Percentiles rank a stretch among this genome's conserved stretches.
Evolutionary conservation across 768 basidiomycete species (phyloP).

Genomic region (Glaciozyma antarctica): DNA sequence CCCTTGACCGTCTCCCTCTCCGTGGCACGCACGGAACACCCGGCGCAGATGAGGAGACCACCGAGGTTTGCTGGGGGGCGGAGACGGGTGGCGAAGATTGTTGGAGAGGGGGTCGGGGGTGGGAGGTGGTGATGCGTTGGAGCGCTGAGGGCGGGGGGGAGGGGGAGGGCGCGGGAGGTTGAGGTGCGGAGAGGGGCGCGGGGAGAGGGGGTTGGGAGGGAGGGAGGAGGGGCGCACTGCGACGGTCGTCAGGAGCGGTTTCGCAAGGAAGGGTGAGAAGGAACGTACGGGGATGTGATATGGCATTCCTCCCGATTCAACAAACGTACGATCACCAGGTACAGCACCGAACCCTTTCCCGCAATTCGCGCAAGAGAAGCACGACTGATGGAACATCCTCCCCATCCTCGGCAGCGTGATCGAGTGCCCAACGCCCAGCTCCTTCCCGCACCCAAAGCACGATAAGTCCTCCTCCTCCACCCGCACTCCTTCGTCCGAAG

Average conservation of each 20-base stretch:
- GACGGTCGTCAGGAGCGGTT: too few species aligned
- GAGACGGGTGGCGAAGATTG: constrained; percentile 15
- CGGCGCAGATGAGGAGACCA: constrained; percentile 22
- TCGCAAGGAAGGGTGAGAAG: background rate
- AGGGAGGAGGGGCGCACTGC: constrained; percentile 8
- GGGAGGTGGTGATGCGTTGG: background rate
- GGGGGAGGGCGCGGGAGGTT: background rate
- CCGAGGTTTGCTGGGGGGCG: constrained; percentile 17
- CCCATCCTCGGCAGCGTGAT: constrained; percentile 19
- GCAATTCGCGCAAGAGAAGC: constrained; percentile 20
- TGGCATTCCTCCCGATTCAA: constrained; percentile 6
- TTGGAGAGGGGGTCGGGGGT: constrained; percentile 5
- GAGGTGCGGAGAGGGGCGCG: background rate
- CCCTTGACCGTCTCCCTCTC: constrained; percentile 18
- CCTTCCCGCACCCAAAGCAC: constrained; percentile 1
- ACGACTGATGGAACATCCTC: constrained; percentile 10
- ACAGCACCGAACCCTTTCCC: background rate
- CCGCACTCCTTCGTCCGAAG: background rate
- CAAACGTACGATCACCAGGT: constrained; percentile 6
- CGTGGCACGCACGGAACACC: constrained; percentile 20
- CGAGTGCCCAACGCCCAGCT: constrained; percentile 3
- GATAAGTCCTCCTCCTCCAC: background rate
- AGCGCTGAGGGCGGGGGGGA: background rate
- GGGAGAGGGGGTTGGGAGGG: background rate
- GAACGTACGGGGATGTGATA: constrained; percentile 20